Evolutionary conservation across 179 eudicot species (phyloP).

Genomic region (Monotropa hypopitys): DNA sequence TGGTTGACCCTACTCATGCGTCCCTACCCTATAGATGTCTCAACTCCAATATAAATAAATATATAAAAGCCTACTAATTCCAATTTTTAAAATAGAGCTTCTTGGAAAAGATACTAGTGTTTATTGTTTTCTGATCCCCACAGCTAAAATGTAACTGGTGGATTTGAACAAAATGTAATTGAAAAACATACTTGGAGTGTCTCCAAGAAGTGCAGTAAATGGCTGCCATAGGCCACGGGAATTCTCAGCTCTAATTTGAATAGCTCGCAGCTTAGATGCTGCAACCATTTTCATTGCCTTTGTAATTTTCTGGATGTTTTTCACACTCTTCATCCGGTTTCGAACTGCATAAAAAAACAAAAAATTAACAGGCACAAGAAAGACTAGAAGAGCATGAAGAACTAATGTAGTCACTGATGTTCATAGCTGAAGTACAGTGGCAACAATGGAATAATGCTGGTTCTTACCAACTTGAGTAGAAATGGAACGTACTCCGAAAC

Average conservation of each 20-base stretch:
- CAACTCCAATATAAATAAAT: neutral
- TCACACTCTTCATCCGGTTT: slow-evolving; percentile 91
- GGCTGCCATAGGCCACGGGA: slow-evolving; percentile 99
- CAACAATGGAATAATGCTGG: neutral
- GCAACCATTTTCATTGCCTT: slow-evolving; percentile 99
- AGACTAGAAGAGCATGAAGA: neutral
- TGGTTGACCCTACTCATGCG: neutral
- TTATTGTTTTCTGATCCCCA: neutral
- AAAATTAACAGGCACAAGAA: slow-evolving; percentile 7
- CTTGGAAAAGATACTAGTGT: neutral
- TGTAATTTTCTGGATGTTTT: slow-evolving; percentile 90
- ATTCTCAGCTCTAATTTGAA: slow-evolving; percentile 77
- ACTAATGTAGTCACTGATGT: neutral
- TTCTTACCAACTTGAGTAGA: slow-evolving; percentile 81
- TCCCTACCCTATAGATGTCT: neutral
- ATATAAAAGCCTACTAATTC: neutral
- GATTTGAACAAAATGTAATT: neutral
- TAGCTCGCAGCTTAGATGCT: slow-evolving; percentile 89
- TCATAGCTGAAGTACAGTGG: neutral
- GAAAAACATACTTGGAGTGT: slow-evolving; percentile 63
- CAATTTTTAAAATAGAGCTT: neutral
- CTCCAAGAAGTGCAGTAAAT: slow-evolving; percentile 95
- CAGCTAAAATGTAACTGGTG: neutral
- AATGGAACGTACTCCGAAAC: slow-evolving; percentile 56
- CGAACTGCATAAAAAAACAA: slow-evolving; percentile 45